phyloP scores from a whole-genome alignment of 805 yeast genomes.

The Schizosaccharomyces lindneri region DNA sequence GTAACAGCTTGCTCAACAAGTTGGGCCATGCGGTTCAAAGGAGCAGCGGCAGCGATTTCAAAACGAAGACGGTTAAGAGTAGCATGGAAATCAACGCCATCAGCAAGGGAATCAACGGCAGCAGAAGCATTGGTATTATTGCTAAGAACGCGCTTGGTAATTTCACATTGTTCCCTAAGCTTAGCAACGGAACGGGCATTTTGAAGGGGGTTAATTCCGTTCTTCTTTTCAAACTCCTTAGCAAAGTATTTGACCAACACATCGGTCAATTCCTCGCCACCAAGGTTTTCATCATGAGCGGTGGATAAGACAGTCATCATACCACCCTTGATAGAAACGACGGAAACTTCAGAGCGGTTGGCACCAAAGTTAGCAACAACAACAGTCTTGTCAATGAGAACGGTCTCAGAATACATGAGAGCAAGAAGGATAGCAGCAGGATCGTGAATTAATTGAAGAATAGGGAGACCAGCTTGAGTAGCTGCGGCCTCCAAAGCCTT shows the following conservation, averaged over 20 bases:
- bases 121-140: conserved; percentile 72
- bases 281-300: conserved; percentile 54
- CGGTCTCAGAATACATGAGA: conserved; percentile 20
- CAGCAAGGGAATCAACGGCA: conserved; percentile 84
- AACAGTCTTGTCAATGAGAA: conserved; percentile 39
- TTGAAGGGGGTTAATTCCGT: conserved; percentile 50
- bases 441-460: conserved; percentile 73
- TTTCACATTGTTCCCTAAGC: conserved; percentile 55
- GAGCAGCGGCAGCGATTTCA: conserved; percentile 64
- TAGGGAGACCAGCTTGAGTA: conserved; percentile 45
- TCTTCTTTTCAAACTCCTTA: conserved; percentile 80
- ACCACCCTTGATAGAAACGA: conserved; percentile 82
- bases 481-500: conserved; percentile 36
- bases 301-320: conserved; percentile 71
- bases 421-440: conserved; percentile 81
- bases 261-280: conserved; percentile 70
- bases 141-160: conserved; percentile 74
- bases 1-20: conserved; percentile 51
- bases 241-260: conserved; percentile 65
- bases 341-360: conserved; percentile 83
- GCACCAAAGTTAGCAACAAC: conserved; percentile 96
- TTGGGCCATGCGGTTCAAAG: conserved; percentile 45
- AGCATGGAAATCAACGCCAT: conserved; percentile 81
- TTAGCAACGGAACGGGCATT: conserved; percentile 74
- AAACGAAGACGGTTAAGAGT: conserved; percentile 81